A percentile compares a stretch with the other conserved stretches of the same genome.
These are phyloP conservation scores for Botryotinia narcissicola DNA, from an alignment of 2,329 filamentous ascomycete genomes.

Conservation along the genomic window DNA sequence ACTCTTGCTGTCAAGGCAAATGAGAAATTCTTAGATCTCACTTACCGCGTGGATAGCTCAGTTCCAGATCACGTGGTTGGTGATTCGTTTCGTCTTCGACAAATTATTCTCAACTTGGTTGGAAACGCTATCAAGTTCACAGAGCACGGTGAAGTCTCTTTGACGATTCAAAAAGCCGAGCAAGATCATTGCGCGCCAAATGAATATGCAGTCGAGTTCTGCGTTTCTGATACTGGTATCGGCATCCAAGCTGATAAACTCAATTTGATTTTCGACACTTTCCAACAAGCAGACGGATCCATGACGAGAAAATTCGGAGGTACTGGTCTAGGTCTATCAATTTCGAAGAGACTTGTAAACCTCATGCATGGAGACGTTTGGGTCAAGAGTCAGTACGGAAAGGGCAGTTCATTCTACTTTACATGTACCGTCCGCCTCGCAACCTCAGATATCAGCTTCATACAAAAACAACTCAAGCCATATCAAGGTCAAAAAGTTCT, in stretches of 20 bases:
- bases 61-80: constrained; percentile 95
- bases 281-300: constrained; percentile 96
- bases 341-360: constrained; percentile 91
- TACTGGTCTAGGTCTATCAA: constrained; percentile 89
- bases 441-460: constrained; percentile 71
- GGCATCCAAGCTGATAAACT: constrained; percentile 95
- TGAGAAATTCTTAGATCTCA: constrained; percentile 88
- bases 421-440: constrained; percentile 88
- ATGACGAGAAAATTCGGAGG: constrained; percentile 96
- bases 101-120: constrained; percentile 95
- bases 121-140: constrained; percentile 99
- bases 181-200: constrained; percentile 64
- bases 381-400: constrained; percentile 89
- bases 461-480: constrained; percentile 81
- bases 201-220: constrained; percentile 93
- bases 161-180: constrained; percentile 77
- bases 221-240: constrained; percentile 94
- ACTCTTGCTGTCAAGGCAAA: constrained; percentile 96
- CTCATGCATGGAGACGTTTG: constrained; percentile 96
- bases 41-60: constrained; percentile 88
- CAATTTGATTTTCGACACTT: constrained; percentile 96
- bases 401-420: constrained; percentile 94
- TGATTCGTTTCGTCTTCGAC: constrained; percentile 91
- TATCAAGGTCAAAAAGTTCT: constrained; percentile 91
- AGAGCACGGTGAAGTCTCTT: constrained; percentile 90